Base-by-base conservation (phyloP, 2,329 filamentous ascomycete species). In the Seiridium unicorne region DNA sequence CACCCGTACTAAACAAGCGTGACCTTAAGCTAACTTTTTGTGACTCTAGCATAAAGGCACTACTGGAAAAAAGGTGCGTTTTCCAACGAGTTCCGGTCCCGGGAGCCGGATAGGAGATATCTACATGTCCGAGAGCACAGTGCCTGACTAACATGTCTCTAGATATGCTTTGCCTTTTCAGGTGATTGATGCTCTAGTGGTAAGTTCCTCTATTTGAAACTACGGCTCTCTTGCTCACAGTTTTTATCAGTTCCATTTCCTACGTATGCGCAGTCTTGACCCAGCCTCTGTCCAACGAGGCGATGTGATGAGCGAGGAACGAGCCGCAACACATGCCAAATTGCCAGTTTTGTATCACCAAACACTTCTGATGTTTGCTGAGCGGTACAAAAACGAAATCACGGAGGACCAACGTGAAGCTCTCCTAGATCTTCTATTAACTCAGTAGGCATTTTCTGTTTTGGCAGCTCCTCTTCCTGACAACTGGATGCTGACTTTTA, bases 301-400 rank as follows among this genome's bases (percentile, higher is more conserved):
- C 4, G 87, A 89, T 59, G 78, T 77, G 35, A 87, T 88, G 79
- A 77, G 61, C 69, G 73, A 75, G 69, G 60, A 75, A 64, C 60
- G 77, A 75, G 79, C 79, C n/a, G 83, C 85, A 53, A 79, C 75
- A 62, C 82, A 73, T 74, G 81, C 66, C 70, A 92, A 90, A 71
- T 74, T 98, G 65, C 95, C 96, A 0, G 93, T 99, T 6, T 87
- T 99, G 59, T 99, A 94, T 93, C 95, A 99, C 75, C 94, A 98
- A 78, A 93, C 90, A 68, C 80, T 99, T 36, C 78, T 99, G 58
- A 90, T 92, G 2, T 99, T 99, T 77, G 93, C 95, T 34, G 91
- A 97, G 77, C 84, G 94, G 60, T 99, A 98, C 77, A 89, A 93
- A 70, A 96, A 97, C 67, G 94, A 98, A 74, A 94, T 97, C 67